These are phyloP conservation scores for Vitellaria paradoxa DNA, from an alignment of 179 eudicot species.

Conservation along the genomic window DNA sequence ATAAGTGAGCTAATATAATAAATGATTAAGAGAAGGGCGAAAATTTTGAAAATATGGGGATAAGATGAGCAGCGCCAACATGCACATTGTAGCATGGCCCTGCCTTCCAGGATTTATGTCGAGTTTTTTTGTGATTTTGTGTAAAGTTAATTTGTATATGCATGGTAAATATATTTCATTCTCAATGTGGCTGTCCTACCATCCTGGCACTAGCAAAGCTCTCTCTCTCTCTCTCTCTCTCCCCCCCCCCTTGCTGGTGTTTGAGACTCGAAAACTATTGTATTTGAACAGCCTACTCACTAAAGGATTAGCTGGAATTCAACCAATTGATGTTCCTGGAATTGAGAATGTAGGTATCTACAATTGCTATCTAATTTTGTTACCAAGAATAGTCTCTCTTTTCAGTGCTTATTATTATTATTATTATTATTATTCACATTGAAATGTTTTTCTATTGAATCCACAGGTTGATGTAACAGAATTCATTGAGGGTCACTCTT, in stretches of 20 bases:
- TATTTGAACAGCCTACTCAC: conserved; percentile 69
- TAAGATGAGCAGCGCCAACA: background rate
- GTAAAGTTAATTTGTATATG: background rate
- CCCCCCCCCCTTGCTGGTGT: background rate
- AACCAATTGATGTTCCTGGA: conserved; percentile 74
- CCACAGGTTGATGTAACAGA: conserved; percentile 82
- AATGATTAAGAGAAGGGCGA: background rate
- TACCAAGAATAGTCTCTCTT: background rate
- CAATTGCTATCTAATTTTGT: conserved; percentile 2
- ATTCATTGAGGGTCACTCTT: conserved; percentile 82
- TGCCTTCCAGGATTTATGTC: background rate
- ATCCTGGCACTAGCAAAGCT: background rate
- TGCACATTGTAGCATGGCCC: background rate
- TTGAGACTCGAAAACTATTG: background rate
- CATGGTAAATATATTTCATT: background rate
- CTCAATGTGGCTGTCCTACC: background rate
- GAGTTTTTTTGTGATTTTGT: background rate
- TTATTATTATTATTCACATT: background rate
- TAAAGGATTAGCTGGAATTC: conserved; percentile 93
- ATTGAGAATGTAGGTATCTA: conserved; percentile 76
- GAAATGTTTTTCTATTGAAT: background rate
- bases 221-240: too few relatives aligned
- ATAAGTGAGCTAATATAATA: background rate
- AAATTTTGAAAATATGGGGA: background rate
- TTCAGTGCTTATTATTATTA: background rate